Base-by-base conservation (phyloP, 2,329 filamentous ascomycete genomes). In the Byssoonygena ceratinophila region DNA sequence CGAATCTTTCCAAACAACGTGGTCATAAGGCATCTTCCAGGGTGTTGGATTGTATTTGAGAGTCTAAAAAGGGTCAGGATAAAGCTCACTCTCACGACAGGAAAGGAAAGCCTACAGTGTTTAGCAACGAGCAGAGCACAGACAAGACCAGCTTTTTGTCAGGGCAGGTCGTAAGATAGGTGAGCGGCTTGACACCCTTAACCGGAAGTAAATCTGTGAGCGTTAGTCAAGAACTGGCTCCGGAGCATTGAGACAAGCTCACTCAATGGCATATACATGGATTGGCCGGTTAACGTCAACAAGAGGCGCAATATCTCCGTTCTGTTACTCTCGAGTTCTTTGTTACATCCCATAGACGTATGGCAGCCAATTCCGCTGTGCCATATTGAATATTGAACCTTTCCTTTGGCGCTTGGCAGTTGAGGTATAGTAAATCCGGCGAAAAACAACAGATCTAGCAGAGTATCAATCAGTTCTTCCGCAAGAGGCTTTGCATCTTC, bases 321-420 rank as follows among this genome's bases (percentile, higher is more conserved):
- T 54, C 92, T 81, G 68, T 96, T 96, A 71, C 79, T 94, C 71
- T 98, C 92, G 54, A 87, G 84, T 62, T 97, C 90, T 67, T 88
- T 94, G 49, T 84, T 96, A 2, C 89, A 91, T 8, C 84, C 84
- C 60, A 94, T 82, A 4, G 89, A 81, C 14, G 85, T 87, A 67
- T 95, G 94, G 74, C 91, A 97, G 12, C 92, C 92, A 27, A 98
- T 91, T 45, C 92, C 92, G 64, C 87, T 97, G 71, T 96, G 89
- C 92, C 92, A 98, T 65, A 98, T 97, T 51, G 88, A 85, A 69
- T 92, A 95, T 6, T 84, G 85, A 52, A 96, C 85, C 66, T 92
- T 94, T 57, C 79, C 78, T 63, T 85, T 88, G 51, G 81, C 80
- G 53, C 82, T 77, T 12, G 81, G 76, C 39, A 85, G 79, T 54